These are phyloP conservation scores for Suillus discolor DNA, from an alignment of 768 basidiomycete species.

Conservation along the genomic window DNA sequence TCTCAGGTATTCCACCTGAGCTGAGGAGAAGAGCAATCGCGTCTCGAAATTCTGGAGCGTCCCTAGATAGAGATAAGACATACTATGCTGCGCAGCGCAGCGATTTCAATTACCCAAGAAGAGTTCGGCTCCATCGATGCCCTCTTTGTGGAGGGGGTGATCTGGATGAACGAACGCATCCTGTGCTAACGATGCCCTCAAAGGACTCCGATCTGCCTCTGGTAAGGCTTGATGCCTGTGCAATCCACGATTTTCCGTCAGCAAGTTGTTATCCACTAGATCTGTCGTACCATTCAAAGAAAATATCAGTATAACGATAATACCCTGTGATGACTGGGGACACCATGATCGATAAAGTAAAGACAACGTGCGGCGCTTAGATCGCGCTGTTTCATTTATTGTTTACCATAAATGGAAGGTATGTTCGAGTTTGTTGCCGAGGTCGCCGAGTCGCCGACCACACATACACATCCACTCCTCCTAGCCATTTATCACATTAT, in stretches of 20 bases:
- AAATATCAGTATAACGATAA: conserved; percentile 85
- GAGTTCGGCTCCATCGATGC: conserved; percentile 67
- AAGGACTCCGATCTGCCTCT: conserved; percentile 56
- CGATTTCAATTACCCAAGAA: conserved; percentile 55
- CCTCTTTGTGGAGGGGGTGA: conserved; percentile 69
- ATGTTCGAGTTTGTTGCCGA: conserved; percentile 1
- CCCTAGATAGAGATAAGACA: conserved; percentile 38
- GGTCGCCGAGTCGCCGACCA: neutral
- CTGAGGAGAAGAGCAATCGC: conserved; percentile 80
- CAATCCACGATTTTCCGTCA: conserved; percentile 1
- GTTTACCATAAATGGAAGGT: conserved; percentile 1
- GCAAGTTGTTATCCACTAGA: neutral
- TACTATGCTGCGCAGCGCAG: neutral
- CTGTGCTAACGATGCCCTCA: conserved; percentile 76
- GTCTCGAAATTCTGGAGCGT: conserved; percentile 73
- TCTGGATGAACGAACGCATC: conserved; percentile 69
- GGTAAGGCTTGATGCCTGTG: conserved; percentile 59
- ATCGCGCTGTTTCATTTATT: neutral
- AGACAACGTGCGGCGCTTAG: conserved; percentile 8
- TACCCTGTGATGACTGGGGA: conserved; percentile 64
- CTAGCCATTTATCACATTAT: conserved; percentile 1
- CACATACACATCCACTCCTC: conserved; percentile 1
- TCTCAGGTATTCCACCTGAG: conserved; percentile 81
- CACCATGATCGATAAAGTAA: conserved; percentile 27
- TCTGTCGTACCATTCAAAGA: conserved; percentile 70